Evolutionary conservation across 441 rosid species (phyloP), one percentile per base, ranked within the genome.

Genomic region (Euphorbia corollata): DNA sequence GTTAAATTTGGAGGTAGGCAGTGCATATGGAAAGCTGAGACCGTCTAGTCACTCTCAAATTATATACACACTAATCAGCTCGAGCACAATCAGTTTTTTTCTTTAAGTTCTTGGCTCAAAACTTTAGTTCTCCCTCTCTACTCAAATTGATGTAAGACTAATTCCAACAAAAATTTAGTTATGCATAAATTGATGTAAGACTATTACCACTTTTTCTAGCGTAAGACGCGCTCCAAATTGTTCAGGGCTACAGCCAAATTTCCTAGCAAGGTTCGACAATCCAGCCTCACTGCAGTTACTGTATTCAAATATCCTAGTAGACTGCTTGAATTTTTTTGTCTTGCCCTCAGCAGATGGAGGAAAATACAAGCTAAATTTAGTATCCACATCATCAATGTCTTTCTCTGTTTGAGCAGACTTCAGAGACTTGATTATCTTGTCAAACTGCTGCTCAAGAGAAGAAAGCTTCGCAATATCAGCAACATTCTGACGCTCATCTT

Each of bases 351-450:
- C 97, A 47, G 88, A 81, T 0, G 86, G 81, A 56, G 97, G 96
- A 65, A 88, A 88, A 80, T 85, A 87, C 82, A 91, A 77, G 85
- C 81, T 82, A 75, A 91, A 88, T 80, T 88, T 87, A 45, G 84
- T 73, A 59, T 88, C 96, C 45, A 84, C 91, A 78, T 91, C 96
- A 81, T 91, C 90, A 72, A 91, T 90, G 77, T 91, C 93, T 75
- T 88, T 82, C 70, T 91, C 97, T 39, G 91, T 84, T 63, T 86
- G 87, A 22, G 97, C 93, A 61, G 61, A 81, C 74, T 79, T 73
- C 12, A 91, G 83, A 61, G 87, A 83, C 81, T 81, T 88, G 47
- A 75, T 75, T 67, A 87, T 81, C 38, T 87, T 82, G 57, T 83
- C 86, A 77, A 85, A 87, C 68, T 88, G 83, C 73, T 81, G 80